Base-by-base conservation (phyloP, 2,329 filamentous ascomycete genomes). In the Aspergillaceae sp. region DNA sequence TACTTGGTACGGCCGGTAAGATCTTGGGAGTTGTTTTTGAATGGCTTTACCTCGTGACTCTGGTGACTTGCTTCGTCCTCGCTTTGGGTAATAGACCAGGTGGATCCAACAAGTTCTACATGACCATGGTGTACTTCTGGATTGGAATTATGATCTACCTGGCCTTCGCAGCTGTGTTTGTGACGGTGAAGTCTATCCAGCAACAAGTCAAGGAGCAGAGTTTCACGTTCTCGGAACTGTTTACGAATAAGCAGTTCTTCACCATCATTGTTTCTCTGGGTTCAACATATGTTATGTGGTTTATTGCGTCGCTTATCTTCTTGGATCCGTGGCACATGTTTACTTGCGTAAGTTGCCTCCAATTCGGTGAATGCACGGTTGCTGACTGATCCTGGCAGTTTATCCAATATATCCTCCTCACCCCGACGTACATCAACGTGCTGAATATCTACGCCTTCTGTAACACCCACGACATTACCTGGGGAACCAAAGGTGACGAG, bases 301-400 rank as follows among this genome's bases (percentile, higher is more conserved):
- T 97, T 49, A 71, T 98, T 43, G 86, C 88, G 0, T 95, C 89
- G 6, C 76, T 98, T 54, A 75, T 98, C 56, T 97, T 97, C 82
- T 82, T 97, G 67, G 92, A 98, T 65, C 92, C 92, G 3, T 98
- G 92, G 91, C 92, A 98, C 72, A 97, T 98, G 89, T 78, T 95
- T 66, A 97, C 92, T n/a, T 81, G 72, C 43, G 72, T 74, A 64
- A 62, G 70, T 65, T 36, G 33, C 40, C 34, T 33, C 26, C 33
- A 6, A 26, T 30, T 27, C 29, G 11, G 40, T 11, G 7, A 47
- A 48, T 43, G 43, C 29, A 6, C 5, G 2, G 2, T 2, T 6
- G 30, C 51, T 52, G 45, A 11, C 53, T 53, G 50, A 50, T 7
- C 5, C 4, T 2, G 8, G n/a, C 48, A 85, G 48, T 88, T 97